Evolutionary conservation across 495 filamentous ascomycete genomes (phyloP).

Genomic region (Niebla homalea): DNA sequence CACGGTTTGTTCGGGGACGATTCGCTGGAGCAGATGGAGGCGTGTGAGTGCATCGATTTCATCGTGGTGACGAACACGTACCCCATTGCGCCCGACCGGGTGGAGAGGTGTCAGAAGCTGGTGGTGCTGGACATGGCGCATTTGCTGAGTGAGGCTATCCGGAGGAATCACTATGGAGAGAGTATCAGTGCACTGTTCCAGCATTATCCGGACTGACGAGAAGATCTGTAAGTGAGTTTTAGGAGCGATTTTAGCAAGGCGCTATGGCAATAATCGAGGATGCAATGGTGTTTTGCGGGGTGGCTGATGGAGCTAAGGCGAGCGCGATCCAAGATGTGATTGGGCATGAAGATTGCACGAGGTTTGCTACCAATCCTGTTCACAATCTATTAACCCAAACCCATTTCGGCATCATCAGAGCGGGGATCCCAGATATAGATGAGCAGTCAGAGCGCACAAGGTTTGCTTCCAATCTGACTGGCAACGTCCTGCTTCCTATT

Average conservation of each 20-base stretch:
- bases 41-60: constrained; percentile 78
- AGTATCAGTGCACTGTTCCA: constrained; percentile 80
- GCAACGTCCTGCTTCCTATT: too few species aligned
- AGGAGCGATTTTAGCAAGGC: constrained; percentile 5
- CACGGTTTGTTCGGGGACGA: constrained; percentile 88
- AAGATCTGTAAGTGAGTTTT: constrained; percentile 2
- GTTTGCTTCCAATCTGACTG: neutral
- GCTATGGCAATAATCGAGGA: neutral
- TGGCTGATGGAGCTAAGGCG: neutral
- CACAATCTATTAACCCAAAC: neutral
- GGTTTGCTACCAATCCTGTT: neutral
- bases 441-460: neutral
- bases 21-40: constrained; percentile 78
- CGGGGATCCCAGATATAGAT: neutral
- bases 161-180: constrained; percentile 87
- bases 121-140: constrained; percentile 77
- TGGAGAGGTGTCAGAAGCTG: constrained; percentile 64
- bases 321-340: neutral
- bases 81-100: constrained; percentile 63
- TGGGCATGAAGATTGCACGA: neutral
- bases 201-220: constrained; percentile 42
- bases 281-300: neutral
- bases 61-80: constrained; percentile 97
- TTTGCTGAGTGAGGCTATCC: constrained; percentile 80
- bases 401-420: too few species aligned